Evolutionary conservation across 2,329 filamentous ascomycete species (phyloP).

Genomic region (Rhinocladiella mackenziei): DNA sequence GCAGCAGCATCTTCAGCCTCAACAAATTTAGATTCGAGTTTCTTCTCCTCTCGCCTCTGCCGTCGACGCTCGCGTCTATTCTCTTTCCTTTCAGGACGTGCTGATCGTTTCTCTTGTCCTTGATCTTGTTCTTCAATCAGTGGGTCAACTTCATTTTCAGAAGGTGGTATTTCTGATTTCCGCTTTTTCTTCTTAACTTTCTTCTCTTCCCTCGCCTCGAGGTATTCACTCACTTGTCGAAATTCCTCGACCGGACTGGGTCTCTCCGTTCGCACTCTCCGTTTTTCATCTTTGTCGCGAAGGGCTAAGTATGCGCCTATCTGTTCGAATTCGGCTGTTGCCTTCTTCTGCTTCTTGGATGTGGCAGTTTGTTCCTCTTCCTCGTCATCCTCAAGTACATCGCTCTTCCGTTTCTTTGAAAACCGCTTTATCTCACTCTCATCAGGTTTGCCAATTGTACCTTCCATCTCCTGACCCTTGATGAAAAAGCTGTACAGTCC

Average conservation of each 20-base stretch:
- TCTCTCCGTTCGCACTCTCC: slow-evolving; percentile 7
- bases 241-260: slow-evolving; percentile 25
- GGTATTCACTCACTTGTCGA: slow-evolving; percentile 22
- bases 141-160: too few species aligned
- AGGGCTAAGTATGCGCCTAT: slow-evolving; percentile 19
- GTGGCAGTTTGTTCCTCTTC: slow-evolving; percentile 3
- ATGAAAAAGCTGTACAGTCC: slow-evolving; percentile 82
- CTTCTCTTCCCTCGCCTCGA: slow-evolving; percentile 16
- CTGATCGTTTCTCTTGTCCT: not conserved
- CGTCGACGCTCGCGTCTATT: slow-evolving; percentile 24
- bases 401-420: slow-evolving; percentile 28
- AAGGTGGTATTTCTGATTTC: too few species aligned
- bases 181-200: slow-evolving; percentile 13
- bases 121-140: not conserved
- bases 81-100: slow-evolving; percentile 23
- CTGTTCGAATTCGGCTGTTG: slow-evolving; percentile 19
- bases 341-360: slow-evolving; percentile 12
- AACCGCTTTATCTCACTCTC: too few species aligned
- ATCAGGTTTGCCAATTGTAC: slow-evolving; percentile 54
- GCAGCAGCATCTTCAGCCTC: slow-evolving; percentile 12
- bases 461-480: slow-evolving; percentile 69
- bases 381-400: slow-evolving; percentile 15
- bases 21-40: too few species aligned
- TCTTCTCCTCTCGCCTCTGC: slow-evolving; percentile 23
- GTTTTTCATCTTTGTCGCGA: slow-evolving; percentile 22